These are phyloP conservation scores for Rhizophagus prolifer DNA, from an alignment of 192 early-diverging fungal genomes.

Conservation along the genomic window DNA sequence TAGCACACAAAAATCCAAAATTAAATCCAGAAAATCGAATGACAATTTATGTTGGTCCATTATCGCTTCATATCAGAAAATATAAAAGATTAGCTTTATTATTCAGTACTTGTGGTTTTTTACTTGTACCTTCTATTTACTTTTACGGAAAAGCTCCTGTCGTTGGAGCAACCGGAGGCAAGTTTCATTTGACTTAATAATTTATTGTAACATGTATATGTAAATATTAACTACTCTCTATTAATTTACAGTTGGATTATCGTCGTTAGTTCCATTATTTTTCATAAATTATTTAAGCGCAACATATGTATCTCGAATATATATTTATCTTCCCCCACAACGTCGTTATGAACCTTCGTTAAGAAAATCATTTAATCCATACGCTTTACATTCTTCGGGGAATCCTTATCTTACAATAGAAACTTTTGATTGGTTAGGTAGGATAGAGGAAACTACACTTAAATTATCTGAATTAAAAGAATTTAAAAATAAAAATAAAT, in stretches of 20 bases:
- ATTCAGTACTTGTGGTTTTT: constrained; percentile 5
- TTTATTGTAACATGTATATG: neutral
- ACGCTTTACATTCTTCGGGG: neutral
- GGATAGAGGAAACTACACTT: neutral
- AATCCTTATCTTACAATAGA: constrained; percentile 11
- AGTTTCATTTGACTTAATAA: neutral
- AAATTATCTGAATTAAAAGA: constrained; percentile 15
- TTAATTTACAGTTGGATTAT: neutral
- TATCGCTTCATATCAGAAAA: neutral
- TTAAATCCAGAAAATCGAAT: neutral
- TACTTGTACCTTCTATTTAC: neutral
- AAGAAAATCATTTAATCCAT: neutral
- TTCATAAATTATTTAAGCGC: constrained; percentile 19
- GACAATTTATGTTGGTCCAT: constrained; percentile 5
- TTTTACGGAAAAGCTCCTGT: constrained; percentile 20
- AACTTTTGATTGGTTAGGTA: neutral
- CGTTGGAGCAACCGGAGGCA: neutral
- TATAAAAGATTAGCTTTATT: constrained; percentile 16
- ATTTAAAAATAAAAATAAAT: neutral
- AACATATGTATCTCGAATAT: constrained; percentile 9
- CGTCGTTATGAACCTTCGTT: neutral
- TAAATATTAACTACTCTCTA: neutral
- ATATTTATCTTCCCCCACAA: constrained; percentile 6
- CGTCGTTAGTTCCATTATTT: neutral
- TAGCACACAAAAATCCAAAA: neutral